Evolutionary conservation across 108 stramenopile genomes (phyloP).

Genomic region (Fistulifera pelliculosa): DNA sequence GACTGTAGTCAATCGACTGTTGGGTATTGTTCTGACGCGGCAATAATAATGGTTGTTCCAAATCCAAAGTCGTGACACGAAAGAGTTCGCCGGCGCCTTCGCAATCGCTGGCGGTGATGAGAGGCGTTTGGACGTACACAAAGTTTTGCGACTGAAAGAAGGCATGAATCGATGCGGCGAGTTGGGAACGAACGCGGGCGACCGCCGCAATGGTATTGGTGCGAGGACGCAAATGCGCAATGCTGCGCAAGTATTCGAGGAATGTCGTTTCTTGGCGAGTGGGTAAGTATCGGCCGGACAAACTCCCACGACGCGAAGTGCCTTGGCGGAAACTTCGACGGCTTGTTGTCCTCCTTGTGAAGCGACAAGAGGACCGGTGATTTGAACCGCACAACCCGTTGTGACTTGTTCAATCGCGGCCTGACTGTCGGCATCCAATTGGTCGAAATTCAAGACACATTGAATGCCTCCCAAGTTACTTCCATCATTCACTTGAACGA

Average conservation of each 20-base stretch:
- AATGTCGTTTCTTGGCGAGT: constrained; percentile 97
- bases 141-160: constrained; percentile 91
- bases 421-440: constrained; percentile 50
- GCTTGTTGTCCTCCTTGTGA: constrained; percentile 87
- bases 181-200: constrained; percentile 82
- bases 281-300: constrained; percentile 85
- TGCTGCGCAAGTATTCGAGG: constrained; percentile 94
- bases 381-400: constrained; percentile 89
- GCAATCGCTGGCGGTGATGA: constrained; percentile 97
- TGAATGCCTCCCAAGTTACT: constrained; percentile 88
- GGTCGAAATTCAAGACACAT: constrained; percentile 58
- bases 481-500: constrained; percentile 98
- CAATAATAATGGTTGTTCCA: constrained; percentile 55
- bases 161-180: constrained; percentile 81
- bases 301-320: constrained; percentile 74
- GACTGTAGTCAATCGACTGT: constrained; percentile 49
- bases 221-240: constrained; percentile 94
- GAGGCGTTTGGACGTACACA: constrained; percentile 93
- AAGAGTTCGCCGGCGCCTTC: constrained; percentile 99
- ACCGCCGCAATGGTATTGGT: constrained; percentile 96
- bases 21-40: constrained; percentile 49
- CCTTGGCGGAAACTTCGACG: constrained; percentile 79
- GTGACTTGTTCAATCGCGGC: constrained; percentile 76
- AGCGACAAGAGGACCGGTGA: constrained; percentile 66
- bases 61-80: constrained; percentile 88